Conservation (phyloP, 805 yeast species). For the Yarrowia sp. region DNA sequence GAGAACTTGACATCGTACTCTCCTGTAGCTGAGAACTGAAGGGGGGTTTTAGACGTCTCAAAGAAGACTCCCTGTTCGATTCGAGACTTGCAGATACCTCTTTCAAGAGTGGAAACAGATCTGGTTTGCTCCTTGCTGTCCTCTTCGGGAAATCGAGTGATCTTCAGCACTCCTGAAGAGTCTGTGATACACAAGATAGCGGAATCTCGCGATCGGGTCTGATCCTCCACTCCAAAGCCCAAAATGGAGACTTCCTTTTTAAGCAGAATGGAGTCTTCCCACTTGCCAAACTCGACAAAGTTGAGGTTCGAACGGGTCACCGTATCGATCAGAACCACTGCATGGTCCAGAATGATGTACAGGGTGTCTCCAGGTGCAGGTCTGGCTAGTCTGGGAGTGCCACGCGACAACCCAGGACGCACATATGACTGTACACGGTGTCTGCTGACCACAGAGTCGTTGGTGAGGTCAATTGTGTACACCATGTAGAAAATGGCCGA, state of each 20-base stretch:
- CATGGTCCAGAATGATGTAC: conserved; percentile 56
- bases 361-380: conserved; percentile 58
- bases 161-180: conserved; percentile 58
- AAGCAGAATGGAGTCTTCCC: conserved; percentile 79
- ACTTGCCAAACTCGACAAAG: conserved; percentile 45
- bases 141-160: conserved; percentile 48
- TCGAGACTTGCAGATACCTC: conserved; percentile 59
- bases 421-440: conserved; percentile 58
- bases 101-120: conserved; percentile 29
- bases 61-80: conserved; percentile 83
- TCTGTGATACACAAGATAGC: conserved; percentile 52
- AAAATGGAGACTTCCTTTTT: conserved; percentile 52
- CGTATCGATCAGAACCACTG: conserved; percentile 66
- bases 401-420: conserved; percentile 29
- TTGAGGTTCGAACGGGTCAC: conserved; percentile 41
- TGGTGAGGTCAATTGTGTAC: conserved; percentile 52
- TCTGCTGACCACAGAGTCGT: conserved; percentile 54
- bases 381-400: conserved; percentile 51
- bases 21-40: conserved; percentile 52
- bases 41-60: conserved; percentile 33
- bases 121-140: conserved; percentile 29
- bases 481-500: conserved; percentile 47
- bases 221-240: conserved; percentile 57
- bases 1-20: conserved; percentile 46
- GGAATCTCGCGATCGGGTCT: conserved; percentile 41